Evolutionary conservation across 805 yeast species (phyloP), one percentile per base, ranked within the genome.

Genomic region (Scheffersomyces ergatensis): DNA sequence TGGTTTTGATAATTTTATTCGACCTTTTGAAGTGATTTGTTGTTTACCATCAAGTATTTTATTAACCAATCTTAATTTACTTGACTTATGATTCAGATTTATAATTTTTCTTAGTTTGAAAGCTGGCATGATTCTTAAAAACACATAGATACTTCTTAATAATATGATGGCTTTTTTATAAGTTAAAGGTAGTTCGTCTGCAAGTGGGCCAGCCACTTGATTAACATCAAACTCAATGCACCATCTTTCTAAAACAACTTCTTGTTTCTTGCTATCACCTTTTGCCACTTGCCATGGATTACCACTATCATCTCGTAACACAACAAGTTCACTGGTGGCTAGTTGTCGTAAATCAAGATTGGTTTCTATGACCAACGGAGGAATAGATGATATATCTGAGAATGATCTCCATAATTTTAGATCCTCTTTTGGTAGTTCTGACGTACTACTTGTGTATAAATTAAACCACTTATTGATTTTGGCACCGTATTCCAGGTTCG

Each of bases 241-340:
- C 99, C 99, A 93, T 44, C 99, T 74, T 56, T 93, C 99, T 42
- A 93, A 65, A 2, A 93, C 97, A n/a, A 93, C 78, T 60, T 92
- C 98, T 14, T 79, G 72, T 53, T 85, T 85, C 53, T 77, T 79
- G 2, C 76, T 70, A 12, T 83, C 84, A 11, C 63, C 58, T 43
- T 73, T 78, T 8, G 83, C 69, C 11, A 82, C 82, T 8, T 76
- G 66, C 76, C 84, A 81, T 12, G 73, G 54, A 46, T 70, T 70
- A 18, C 73, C 76, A 6, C 72, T 70, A 3, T 71, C 73, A 49
- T 84, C 90, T 21, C 67, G 67, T 30, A 86, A 58, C 25, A 80
- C 74, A 23, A 86, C 70, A 16, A 80, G 69, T 46, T 84, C 87
- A 32, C 77, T 75, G 1, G 80, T 60, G 5, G 75, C 62, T 36